A percentile compares a stretch with the other conserved stretches of the same genome.
Evolutionary conservation across 768 basidiomycete species (phyloP).

Genomic region (Tricholoma bakamatsutake): DNA sequence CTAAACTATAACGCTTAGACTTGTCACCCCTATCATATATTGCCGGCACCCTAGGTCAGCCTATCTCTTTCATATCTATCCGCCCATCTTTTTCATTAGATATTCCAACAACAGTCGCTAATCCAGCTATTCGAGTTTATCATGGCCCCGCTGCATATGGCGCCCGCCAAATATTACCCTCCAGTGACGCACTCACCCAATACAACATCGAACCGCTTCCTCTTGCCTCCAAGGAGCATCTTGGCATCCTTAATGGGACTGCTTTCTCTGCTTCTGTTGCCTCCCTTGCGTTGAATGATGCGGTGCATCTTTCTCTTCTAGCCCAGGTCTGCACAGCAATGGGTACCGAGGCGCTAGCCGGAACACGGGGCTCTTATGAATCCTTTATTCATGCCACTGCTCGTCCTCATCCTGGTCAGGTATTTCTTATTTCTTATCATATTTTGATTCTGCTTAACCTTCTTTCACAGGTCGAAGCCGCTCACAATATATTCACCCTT

Average conservation of each 20-base stretch:
- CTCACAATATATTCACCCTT: slow-evolving; percentile 54
- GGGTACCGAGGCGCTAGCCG: slow-evolving; percentile 72
- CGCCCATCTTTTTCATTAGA: background rate
- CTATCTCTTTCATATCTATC: background rate
- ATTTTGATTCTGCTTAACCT: background rate
- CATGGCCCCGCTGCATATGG: slow-evolving; percentile 46
- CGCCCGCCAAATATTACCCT: slow-evolving; percentile 44
- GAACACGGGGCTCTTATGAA: slow-evolving; percentile 56
- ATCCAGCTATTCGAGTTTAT: slow-evolving; percentile 32
- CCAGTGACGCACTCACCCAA: slow-evolving; percentile 41
- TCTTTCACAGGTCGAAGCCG: slow-evolving; percentile 50
- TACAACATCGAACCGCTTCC: slow-evolving; percentile 54
- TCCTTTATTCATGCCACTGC: slow-evolving; percentile 70
- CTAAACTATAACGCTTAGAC: slow-evolving; percentile 23
- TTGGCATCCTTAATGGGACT: slow-evolving; percentile 71
- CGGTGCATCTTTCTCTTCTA: slow-evolving; percentile 53
- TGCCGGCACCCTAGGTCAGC: slow-evolving; percentile 56
- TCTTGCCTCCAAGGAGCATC: slow-evolving; percentile 61
- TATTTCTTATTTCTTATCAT: slow-evolving; percentile 16
- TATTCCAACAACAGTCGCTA: slow-evolving; percentile 18
- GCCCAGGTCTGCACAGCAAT: slow-evolving; percentile 74
- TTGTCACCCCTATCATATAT: slow-evolving; percentile 53
- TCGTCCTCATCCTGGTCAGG: slow-evolving; percentile 79
- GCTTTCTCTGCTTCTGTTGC: slow-evolving; percentile 72
- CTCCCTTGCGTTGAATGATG: slow-evolving; percentile 65